Evolutionary conservation across 352 stramenopile genomes (phyloP), one percentile per base, ranked within the genome.

Genomic region (Globisporangium radiosum): DNA sequence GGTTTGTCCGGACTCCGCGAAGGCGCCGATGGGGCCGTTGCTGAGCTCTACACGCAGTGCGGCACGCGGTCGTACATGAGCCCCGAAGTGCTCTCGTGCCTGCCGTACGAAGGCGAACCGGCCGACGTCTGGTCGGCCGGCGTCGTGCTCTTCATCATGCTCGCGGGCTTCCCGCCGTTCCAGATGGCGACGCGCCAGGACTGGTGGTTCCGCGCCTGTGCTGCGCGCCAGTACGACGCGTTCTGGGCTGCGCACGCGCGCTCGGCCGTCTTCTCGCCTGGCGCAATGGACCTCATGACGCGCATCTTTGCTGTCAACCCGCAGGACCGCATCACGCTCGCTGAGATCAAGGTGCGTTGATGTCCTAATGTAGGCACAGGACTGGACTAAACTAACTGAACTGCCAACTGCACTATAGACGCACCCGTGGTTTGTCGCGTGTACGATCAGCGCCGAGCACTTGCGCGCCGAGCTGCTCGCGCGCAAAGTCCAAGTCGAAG

Each of bases 101-200:
- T 76, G 59, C 73, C 76, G 10, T 96, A 97, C 69, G 88, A 97
- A 70, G 87, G 87, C 62, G 77, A 88, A 14, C 73, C 90, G 0
- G 82, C 86, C 3, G 92, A 98, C 63, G 80, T 97, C 44, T 98
- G 92, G 92, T 96, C 87, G 13, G 78, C 85, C 47, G 92, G 92
- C 25, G 88, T 97, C 36, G 90, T 98, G 57, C 67, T 98, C 5
- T 98, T 97, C 71, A 97, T 97, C 59, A 93, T 98, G 78, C 70
- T 97, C 40, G 89, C 90, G 17, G 91, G 89, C 25, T 96, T 96
- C 64, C 90, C 92, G 47, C 92, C 92, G 40, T 98, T 97, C 71
- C 84, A 96, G 66, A 90, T 91, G 43, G 89, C 90, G 43, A 76
- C 80, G 5, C 81, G 76, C 54, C 84, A 91, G 59, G 89, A 97